Conservation (phyloP, 2,329 filamentous ascomycete genomes). For the Akanthomyces dipterigenus region DNA sequence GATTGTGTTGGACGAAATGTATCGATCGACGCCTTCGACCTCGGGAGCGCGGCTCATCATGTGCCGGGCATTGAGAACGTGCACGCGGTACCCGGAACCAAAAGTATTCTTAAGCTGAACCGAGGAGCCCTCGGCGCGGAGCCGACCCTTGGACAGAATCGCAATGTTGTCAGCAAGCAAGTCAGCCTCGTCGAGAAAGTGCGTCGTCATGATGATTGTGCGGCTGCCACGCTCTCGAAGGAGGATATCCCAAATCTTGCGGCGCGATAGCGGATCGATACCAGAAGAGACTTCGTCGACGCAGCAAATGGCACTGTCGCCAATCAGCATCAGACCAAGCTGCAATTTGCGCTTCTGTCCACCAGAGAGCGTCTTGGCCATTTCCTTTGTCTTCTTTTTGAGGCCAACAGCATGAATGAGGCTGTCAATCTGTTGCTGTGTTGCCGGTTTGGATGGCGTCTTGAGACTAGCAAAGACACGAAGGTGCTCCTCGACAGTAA, state of each 20-base stretch:
- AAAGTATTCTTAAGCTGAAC: conserved; percentile 61
- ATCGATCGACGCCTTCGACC: conserved; percentile 46
- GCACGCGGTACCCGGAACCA: conserved; percentile 37
- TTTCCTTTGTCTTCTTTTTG: conserved; percentile 52
- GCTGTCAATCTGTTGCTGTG: conserved; percentile 33
- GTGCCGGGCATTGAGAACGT: conserved; percentile 19
- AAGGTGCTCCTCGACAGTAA: conserved; percentile 67
- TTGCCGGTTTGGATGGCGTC: conserved; percentile 38
- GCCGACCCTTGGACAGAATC: conserved; percentile 59
- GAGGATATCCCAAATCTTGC: conserved; percentile 48
- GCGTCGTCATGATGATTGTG: conserved; percentile 66
- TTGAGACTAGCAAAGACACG: conserved; percentile 65
- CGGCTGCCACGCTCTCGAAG: conserved; percentile 58
- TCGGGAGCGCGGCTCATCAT: conserved; percentile 36
- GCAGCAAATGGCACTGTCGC: conserved; percentile 64
- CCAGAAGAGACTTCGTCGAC: conserved; percentile 71
- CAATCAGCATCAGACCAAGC: conserved; percentile 72
- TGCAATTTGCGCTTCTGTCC: conserved; percentile 74
- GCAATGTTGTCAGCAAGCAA: conserved; percentile 64
- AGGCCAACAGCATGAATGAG: conserved; percentile 60
- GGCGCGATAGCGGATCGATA: conserved; percentile 61
- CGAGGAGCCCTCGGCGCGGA: conserved; percentile 61
- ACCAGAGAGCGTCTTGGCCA: conserved; percentile 60
- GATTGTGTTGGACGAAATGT: conserved; percentile 57
- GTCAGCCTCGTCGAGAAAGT: conserved; percentile 73